Conservation (phyloP, 2,329 filamentous ascomycete genomes). For the Aspergillus tanneri region DNA sequence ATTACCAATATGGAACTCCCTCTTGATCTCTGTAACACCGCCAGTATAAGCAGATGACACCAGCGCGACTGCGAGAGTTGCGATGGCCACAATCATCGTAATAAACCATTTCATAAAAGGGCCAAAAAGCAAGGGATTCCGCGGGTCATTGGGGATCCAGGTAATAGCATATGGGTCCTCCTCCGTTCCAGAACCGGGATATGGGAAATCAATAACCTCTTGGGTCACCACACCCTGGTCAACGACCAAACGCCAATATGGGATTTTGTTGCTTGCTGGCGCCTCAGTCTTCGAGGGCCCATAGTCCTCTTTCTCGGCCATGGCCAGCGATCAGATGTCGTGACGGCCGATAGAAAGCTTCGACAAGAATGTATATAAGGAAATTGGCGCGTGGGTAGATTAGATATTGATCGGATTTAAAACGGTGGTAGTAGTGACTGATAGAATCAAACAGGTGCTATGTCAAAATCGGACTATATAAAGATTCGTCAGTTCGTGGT, state of each 20-base stretch:
- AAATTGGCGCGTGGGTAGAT: too few species aligned
- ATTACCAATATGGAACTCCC: conserved; percentile 34
- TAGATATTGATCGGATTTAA: background rate
- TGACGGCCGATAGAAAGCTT: conserved; percentile 5
- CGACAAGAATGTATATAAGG: background rate
- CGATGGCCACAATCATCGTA: conserved; percentile 39
- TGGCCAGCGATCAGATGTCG: conserved; percentile 15
- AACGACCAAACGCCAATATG: conserved; percentile 35
- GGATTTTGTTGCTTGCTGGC: conserved; percentile 29
- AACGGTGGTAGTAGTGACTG: too few species aligned
- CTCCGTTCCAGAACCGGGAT: conserved; percentile 42
- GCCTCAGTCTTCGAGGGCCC: conserved; percentile 30
- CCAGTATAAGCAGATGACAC: conserved; percentile 47
- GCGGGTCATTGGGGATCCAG: conserved; percentile 45
- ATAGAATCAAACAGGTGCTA: too few species aligned
- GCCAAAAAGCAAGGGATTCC: conserved; percentile 42
- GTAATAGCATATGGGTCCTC: conserved; percentile 46
- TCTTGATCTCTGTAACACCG: conserved; percentile 37
- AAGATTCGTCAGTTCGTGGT: too few species aligned
- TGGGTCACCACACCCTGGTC: conserved; percentile 38
- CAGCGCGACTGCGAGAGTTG: conserved; percentile 45
- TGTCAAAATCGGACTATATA: background rate
- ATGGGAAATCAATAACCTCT: conserved; percentile 33
- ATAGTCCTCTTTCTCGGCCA: conserved; percentile 27
- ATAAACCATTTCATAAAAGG: conserved; percentile 42